phyloP scores from a whole-genome alignment of 306 rosid species.

The Comarum palustre region DNA sequence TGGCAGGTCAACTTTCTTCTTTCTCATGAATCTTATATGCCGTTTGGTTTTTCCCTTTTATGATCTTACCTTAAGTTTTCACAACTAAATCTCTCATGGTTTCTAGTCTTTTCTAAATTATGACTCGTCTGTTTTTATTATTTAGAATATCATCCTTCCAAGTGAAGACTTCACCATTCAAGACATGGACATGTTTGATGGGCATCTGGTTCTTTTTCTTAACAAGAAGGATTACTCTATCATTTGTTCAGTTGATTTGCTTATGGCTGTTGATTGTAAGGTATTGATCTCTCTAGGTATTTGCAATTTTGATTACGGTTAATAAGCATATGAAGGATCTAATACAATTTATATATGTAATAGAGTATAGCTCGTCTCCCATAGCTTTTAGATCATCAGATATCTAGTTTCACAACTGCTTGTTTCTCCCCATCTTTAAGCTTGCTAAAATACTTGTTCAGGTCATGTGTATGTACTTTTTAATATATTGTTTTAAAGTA shows the following conservation, averaged over 20 bases:
- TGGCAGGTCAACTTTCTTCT: conserved; percentile 57
- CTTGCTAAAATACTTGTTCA: conserved; percentile 15
- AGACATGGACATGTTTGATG: conserved; percentile 82
- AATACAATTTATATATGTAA: not conserved
- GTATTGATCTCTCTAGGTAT: conserved; percentile 38
- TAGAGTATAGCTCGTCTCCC: not conserved
- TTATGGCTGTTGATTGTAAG: conserved; percentile 49
- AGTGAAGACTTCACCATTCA: conserved; percentile 51
- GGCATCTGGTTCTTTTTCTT: conserved; percentile 79
- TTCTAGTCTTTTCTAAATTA: conserved; percentile 22
- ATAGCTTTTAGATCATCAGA: conserved; percentile 10
- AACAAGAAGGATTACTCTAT: conserved; percentile 58
- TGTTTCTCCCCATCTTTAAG: not conserved
- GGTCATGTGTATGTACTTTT: conserved; percentile 9
- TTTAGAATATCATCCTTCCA: conserved; percentile 69
- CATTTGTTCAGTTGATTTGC: conserved; percentile 70
- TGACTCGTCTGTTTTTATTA: conserved; percentile 20
- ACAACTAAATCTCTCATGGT: not conserved
- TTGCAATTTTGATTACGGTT: not conserved
- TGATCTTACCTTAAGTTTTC: conserved; percentile 9
- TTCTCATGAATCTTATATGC: not conserved
- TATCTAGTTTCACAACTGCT: conserved; percentile 8
- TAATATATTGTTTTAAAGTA: not conserved
- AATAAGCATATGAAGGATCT: not conserved
- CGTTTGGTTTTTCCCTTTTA: not conserved